Evolutionary conservation across 352 stramenopile species (phyloP).

Genomic region (Blastocystis sp.): DNA sequence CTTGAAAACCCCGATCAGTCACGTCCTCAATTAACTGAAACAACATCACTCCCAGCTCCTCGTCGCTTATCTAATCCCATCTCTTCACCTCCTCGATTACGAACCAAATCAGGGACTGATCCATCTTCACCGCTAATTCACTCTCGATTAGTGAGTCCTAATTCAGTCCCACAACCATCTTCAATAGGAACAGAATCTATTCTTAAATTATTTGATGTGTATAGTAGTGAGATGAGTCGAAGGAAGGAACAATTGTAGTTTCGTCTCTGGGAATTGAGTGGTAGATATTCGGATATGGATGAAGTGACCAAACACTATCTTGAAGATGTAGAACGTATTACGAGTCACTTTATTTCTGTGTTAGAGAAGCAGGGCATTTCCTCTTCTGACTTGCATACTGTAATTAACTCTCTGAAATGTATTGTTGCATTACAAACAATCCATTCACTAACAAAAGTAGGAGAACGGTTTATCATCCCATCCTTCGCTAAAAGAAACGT

Average conservation of each 20-base stretch:
- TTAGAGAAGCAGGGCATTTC: not conserved
- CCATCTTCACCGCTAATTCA: not conserved
- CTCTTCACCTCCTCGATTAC: not conserved
- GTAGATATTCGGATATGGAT: conserved; percentile 7
- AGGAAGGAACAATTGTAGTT: not conserved
- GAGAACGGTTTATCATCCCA: not conserved
- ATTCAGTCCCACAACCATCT: not conserved
- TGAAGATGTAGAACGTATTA: not conserved
- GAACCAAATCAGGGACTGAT: not conserved
- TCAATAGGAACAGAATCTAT: not conserved
- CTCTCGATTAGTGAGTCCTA: not conserved
- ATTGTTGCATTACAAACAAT: not conserved
- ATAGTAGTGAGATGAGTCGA: not conserved
- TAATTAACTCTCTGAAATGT: not conserved
- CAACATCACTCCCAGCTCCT: conserved; percentile 4
- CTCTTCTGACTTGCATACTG: not conserved
- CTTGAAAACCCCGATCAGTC: not conserved
- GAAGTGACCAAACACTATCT: not conserved
- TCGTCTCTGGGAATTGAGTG: not conserved
- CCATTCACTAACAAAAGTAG: not conserved
- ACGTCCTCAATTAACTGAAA: not conserved
- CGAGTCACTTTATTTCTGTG: not conserved
- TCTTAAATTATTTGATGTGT: conserved; percentile 19
- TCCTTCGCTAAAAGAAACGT: not conserved
- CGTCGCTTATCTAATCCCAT: not conserved